Evolutionary conservation across 139 green algal genomes (phyloP).

Genomic region (Coelastrella sp.): DNA sequence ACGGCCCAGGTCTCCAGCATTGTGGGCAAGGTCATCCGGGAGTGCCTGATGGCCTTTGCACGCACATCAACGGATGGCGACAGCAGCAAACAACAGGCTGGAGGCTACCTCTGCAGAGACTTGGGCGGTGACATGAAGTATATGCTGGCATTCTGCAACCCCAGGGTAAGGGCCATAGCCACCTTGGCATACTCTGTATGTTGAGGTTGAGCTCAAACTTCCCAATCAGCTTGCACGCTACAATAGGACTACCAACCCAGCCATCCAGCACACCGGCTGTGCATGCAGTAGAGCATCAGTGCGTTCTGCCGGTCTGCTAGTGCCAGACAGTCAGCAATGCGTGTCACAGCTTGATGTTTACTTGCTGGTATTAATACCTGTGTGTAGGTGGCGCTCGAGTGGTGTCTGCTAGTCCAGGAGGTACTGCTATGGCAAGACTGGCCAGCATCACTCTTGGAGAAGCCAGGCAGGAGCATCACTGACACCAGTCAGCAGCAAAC

Average conservation of each 20-base stretch:
- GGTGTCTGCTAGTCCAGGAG: constrained; percentile 63
- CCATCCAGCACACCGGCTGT: no score
- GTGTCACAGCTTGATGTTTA: neutral
- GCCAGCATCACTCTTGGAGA: constrained; percentile 37
- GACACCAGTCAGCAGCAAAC: neutral
- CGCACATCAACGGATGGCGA: neutral
- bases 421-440: constrained; percentile 64
- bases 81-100: constrained; percentile 4
- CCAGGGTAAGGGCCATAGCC: constrained; percentile 40
- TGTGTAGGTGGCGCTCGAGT: constrained; percentile 56
- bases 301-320: no score
- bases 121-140: constrained; percentile 61
- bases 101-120: constrained; percentile 60
- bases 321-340: neutral
- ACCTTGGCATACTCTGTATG: no score
- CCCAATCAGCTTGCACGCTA: no score
- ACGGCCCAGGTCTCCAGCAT: constrained; percentile 17
- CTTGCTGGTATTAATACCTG: neutral
- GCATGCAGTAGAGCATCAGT: no score
- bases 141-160: constrained; percentile 59
- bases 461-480: neutral
- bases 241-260: no score
- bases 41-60: constrained; percentile 22
- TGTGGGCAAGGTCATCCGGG: neutral
- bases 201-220: no score